Conservation (phyloP, 495 filamentous ascomycete genomes). For the Daldinia bambusicola region DNA sequence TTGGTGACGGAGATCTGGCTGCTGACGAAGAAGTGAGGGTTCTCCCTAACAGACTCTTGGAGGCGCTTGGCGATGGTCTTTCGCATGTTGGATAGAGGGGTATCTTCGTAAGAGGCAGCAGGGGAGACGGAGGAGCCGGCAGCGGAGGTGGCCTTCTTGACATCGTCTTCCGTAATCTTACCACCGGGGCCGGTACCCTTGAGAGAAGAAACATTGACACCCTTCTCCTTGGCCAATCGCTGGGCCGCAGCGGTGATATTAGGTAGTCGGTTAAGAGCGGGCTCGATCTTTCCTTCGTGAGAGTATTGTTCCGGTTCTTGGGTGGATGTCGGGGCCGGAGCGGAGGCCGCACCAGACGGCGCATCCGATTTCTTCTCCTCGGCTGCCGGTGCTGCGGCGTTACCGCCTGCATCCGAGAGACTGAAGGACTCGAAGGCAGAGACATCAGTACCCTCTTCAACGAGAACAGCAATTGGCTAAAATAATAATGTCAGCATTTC, state of each 20-base stretch:
- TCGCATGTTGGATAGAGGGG: slow-evolving; percentile 89
- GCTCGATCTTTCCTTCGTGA: slow-evolving; percentile 80
- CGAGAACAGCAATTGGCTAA: slow-evolving; percentile 94
- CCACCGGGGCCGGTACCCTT: slow-evolving; percentile 91
- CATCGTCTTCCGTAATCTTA: slow-evolving; percentile 88
- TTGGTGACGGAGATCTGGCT: slow-evolving; percentile 88
- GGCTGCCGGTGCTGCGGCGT: slow-evolving; percentile 68
- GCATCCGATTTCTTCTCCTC: slow-evolving; percentile 66
- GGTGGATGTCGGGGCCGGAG: slow-evolving; percentile 68
- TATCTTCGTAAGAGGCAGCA: slow-evolving; percentile 80
- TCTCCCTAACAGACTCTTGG: slow-evolving; percentile 86
- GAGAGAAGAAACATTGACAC: slow-evolving; percentile 77
- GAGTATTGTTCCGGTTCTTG: slow-evolving; percentile 75
- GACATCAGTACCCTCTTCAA: slow-evolving; percentile 89
- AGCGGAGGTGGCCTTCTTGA: slow-evolving; percentile 75
- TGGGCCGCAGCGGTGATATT: slow-evolving; percentile 78
- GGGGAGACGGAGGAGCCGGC: slow-evolving; percentile 62
- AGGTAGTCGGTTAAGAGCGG: slow-evolving; percentile 81
- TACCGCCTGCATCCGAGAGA: slow-evolving; percentile 89
- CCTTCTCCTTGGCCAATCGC: slow-evolving; percentile 85
- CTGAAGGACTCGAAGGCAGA: slow-evolving; percentile 89
- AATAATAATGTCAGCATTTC: slow-evolving; percentile 52
- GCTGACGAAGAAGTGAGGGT: slow-evolving; percentile 98
- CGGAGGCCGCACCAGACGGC: slow-evolving; percentile 65
- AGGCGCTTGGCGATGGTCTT: slow-evolving; percentile 96